These are phyloP conservation scores for Pythium aquatile DNA, from an alignment of 352 stramenopile genomes.

Conservation along the genomic window DNA sequence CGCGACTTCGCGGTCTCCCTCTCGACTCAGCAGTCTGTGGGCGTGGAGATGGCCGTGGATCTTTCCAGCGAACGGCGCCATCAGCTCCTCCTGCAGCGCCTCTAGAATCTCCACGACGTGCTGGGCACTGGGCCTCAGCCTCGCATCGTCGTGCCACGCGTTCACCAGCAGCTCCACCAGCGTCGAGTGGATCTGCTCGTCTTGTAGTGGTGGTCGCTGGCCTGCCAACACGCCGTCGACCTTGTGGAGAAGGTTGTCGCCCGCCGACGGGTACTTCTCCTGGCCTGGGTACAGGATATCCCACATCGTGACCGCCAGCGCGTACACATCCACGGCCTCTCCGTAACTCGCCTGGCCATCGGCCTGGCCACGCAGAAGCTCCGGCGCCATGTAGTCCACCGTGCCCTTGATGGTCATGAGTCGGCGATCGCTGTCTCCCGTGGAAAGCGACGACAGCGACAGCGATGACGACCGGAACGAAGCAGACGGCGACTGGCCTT, in stretches of 20 bases:
- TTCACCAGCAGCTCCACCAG: slow-evolving; percentile 43
- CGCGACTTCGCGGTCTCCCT: slow-evolving; percentile 2
- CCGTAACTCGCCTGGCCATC: slow-evolving; percentile 49
- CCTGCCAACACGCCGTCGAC: slow-evolving; percentile 47
- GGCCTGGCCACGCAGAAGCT: slow-evolving; percentile 65
- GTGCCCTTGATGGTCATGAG: slow-evolving; percentile 33
- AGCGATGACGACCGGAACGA: neutral
- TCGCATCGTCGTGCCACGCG: slow-evolving; percentile 44
- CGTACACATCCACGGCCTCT: slow-evolving; percentile 75
- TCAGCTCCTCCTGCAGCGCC: slow-evolving; percentile 44
- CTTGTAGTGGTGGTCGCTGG: slow-evolving; percentile 33
- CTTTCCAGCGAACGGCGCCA: slow-evolving; percentile 27
- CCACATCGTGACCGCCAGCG: slow-evolving; percentile 75
- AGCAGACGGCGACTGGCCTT: neutral
- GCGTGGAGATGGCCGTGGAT: slow-evolving; percentile 26
- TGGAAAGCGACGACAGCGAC: neutral
- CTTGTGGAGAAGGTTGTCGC: slow-evolving; percentile 48
- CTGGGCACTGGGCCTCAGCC: slow-evolving; percentile 35
- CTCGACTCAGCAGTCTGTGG: neutral
- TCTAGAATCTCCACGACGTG: slow-evolving; percentile 48
- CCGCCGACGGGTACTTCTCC: slow-evolving; percentile 42
- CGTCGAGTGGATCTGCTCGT: slow-evolving; percentile 22
- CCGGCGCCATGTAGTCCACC: slow-evolving; percentile 79
- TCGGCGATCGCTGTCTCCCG: neutral
- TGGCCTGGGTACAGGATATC: slow-evolving; percentile 52